Conservation (phyloP, 495 filamentous ascomycete genomes). For the Rhypophila decipiens region DNA sequence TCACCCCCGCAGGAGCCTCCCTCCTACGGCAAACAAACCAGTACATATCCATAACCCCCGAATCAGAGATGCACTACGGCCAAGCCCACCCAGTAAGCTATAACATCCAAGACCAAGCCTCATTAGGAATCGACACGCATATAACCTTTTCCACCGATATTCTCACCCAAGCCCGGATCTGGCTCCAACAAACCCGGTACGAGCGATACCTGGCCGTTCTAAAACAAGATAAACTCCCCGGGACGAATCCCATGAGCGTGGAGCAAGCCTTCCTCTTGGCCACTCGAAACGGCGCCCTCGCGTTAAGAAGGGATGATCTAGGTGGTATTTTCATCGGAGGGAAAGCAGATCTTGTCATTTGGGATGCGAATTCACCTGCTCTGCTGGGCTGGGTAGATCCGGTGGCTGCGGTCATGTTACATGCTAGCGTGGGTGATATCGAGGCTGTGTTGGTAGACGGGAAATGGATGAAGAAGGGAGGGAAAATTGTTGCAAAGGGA, state of each 20-base stretch:
- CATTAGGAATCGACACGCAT: slow-evolving; percentile 42
- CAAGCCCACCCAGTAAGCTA: slow-evolving; percentile 30
- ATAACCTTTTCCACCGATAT: slow-evolving; percentile 39
- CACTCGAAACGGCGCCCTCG: slow-evolving; percentile 40
- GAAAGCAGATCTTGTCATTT: slow-evolving; percentile 47
- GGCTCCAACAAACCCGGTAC: slow-evolving; percentile 31
- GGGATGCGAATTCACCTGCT: slow-evolving; percentile 35
- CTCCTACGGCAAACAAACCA: slow-evolving; percentile 33
- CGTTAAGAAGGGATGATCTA: slow-evolving; percentile 37
- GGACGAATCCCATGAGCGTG: slow-evolving; percentile 36
- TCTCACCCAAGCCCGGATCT: slow-evolving; percentile 38
- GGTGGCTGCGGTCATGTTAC: slow-evolving; percentile 46
- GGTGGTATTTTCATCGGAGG: slow-evolving; percentile 39
- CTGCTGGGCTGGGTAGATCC: slow-evolving; percentile 47
- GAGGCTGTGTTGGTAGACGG: slow-evolving; percentile 43
- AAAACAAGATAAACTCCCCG: slow-evolving; percentile 29
- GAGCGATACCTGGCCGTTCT: slow-evolving; percentile 28
- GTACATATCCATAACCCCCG: slow-evolving; percentile 39
- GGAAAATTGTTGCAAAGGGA: slow-evolving; percentile 20
- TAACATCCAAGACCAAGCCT: slow-evolving; percentile 32
- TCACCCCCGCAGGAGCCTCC: slow-evolving; percentile 20
- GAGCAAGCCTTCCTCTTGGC: slow-evolving; percentile 46
- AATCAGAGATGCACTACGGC: slow-evolving; percentile 42
- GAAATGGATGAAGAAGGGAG: slow-evolving; percentile 31
- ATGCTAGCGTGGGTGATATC: slow-evolving; percentile 43